Evolutionary conservation across 2,329 filamentous ascomycete species (phyloP), one percentile per base, ranked within the genome.

Genomic region (Chaetothyriales sp.): DNA sequence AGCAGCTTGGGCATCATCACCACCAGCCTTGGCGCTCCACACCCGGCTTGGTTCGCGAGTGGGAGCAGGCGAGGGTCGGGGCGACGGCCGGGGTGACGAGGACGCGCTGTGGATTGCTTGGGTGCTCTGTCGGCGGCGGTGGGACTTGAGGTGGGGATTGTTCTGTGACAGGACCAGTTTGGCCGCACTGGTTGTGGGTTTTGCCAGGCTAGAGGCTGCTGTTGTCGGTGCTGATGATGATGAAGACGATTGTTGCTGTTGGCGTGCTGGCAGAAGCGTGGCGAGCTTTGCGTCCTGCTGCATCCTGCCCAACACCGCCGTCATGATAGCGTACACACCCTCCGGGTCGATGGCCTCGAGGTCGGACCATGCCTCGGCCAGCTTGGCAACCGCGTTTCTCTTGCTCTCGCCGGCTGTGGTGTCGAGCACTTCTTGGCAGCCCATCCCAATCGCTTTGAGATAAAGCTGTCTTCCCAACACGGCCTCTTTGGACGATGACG

Each of bases 311-410:
- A 93, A 75, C 57, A 94, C 78, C 51, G 79, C 77, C 61, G 81
- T 84, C 62, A 98, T 74, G 15, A 98, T 74, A 58, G 94, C 81
- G 61, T 90, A 92, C 43, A 89, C 80, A 18, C 89, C 89, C 64
- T 95, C 90, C 0, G 90, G 90, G 61, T 98, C 90, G 26, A 90
- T 75, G 44, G 85, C 80, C 65, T 96, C 86, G 28, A 98, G 75
- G 10, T 81, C 77, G 3, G 82, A 83, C 73, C 92, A 93, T 0
- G 90, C 89, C 64, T 94, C 86, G 0, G 86, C 86, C 10, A 95
- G 74, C 56, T 81, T 80, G 2, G 84, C 85, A 26, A 96, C 75
- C 0, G 87, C 87, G 60, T 95, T 87, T 36, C 89, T 78, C 65
- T 92, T 93, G n/a, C 72, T 70, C 49, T 77, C 71, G 39, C 75